phyloP scores from a whole-genome alignment of 345 rosid species.

The Eucalyptus albens region DNA sequence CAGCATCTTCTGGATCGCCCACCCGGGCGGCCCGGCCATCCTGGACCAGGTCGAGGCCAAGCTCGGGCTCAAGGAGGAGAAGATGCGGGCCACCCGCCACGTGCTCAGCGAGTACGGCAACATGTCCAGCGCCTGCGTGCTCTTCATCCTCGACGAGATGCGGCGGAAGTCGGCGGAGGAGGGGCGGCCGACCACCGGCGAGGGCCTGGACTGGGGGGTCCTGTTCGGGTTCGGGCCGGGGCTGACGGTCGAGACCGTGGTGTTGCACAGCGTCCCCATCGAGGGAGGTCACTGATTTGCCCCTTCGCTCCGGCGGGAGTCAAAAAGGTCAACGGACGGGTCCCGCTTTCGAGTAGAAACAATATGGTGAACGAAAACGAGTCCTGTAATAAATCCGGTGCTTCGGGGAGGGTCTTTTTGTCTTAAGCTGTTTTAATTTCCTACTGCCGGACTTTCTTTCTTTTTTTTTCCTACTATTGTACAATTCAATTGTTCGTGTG shows the following conservation, averaged over 20 bases:
- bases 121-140: slow-evolving; percentile 78
- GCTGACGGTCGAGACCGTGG: slow-evolving; percentile 75
- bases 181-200: slow-evolving; percentile 55
- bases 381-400: neutral
- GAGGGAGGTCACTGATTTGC: neutral
- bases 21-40: slow-evolving; percentile 76
- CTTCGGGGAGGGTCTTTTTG: neutral
- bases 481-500: neutral
- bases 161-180: slow-evolving; percentile 42
- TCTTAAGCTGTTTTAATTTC: neutral
- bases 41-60: slow-evolving; percentile 46
- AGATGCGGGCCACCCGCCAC: slow-evolving; percentile 47
- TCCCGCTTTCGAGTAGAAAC: neutral
- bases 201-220: slow-evolving; percentile 84
- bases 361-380: neutral
- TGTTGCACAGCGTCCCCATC: slow-evolving; percentile 43
- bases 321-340: neutral
- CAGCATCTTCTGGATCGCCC: slow-evolving; percentile 71
- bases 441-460: neutral
- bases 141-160: slow-evolving; percentile 75
- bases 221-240: slow-evolving; percentile 84
- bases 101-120: slow-evolving; percentile 65
- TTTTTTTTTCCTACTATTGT: neutral
- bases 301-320: neutral
- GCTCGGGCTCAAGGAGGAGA: slow-evolving; percentile 34